Conservation (phyloP, 1,139 yeast genomes). For the Casaregolazyma suthepensis region DNA sequence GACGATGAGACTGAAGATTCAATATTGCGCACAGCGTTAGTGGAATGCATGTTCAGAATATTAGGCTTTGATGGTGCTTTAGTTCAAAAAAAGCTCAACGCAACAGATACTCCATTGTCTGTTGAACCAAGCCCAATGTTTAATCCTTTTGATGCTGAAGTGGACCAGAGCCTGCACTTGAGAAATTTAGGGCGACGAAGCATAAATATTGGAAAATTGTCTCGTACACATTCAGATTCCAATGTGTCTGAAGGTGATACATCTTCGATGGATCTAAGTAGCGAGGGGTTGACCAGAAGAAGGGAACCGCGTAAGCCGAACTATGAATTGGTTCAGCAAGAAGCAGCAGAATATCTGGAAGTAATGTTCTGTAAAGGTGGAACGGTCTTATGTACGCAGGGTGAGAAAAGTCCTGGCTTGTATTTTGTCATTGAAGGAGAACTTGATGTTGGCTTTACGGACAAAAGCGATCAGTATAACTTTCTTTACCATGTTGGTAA, state of each 20-base stretch:
- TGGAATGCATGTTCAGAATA: slow-evolving; percentile 66
- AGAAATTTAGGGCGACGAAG: slow-evolving; percentile 2
- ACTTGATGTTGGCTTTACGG: slow-evolving; percentile 51
- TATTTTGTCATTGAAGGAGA: slow-evolving; percentile 74
- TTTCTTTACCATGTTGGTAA: slow-evolving; percentile 54
- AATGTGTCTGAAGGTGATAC: slow-evolving; percentile 1
- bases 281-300: slow-evolving; percentile 1
- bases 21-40: slow-evolving; percentile 60
- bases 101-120: slow-evolving; percentile 13
- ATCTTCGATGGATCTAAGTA: slow-evolving; percentile 2
- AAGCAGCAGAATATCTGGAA: slow-evolving; percentile 59
- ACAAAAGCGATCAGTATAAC: slow-evolving; percentile 33
- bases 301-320: slow-evolving; percentile 3
- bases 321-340: slow-evolving; percentile 49
- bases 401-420: slow-evolving; percentile 64
- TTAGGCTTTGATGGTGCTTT: slow-evolving; percentile 49
- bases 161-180: slow-evolving; percentile 1
- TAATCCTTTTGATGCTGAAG: slow-evolving; percentile 13
- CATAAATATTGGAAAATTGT: slow-evolving; percentile 14
- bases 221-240: slow-evolving; percentile 11
- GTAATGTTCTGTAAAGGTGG: slow-evolving; percentile 52
- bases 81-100: slow-evolving; percentile 7
- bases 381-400: slow-evolving; percentile 54
- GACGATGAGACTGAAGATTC: slow-evolving; percentile 77
- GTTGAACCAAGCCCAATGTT: slow-evolving; percentile 24